These are phyloP conservation scores for Penicillium diatomitis DNA, from an alignment of 495 filamentous ascomycete genomes.

Conservation along the genomic window DNA sequence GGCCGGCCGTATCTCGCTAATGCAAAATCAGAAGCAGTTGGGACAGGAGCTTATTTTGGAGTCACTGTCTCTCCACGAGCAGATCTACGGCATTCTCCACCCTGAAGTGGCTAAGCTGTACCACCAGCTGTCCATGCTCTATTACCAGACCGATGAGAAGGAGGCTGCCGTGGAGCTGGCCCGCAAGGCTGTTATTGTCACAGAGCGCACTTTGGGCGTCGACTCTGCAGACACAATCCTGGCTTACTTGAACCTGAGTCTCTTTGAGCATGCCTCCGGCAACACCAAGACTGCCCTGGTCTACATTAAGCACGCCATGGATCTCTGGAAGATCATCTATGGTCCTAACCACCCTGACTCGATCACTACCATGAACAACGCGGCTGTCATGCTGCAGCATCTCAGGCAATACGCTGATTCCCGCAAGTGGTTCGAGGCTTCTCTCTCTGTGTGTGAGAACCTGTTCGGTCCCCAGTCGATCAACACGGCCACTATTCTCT, in stretches of 20 bases:
- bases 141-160: conserved; percentile 94
- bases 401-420: conserved; percentile 88
- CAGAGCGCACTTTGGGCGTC: conserved; percentile 87
- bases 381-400: conserved; percentile 94
- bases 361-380: conserved; percentile 98
- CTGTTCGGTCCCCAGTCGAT: conserved; percentile 80
- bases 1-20: conserved; percentile 87
- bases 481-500: conserved; percentile 89
- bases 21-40: conserved; percentile 89
- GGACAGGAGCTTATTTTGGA: conserved; percentile 94
- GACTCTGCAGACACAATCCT: conserved; percentile 91
- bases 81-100: conserved; percentile 97
- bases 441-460: conserved; percentile 74
- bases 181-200: conserved; percentile 90
- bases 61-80: conserved; percentile 91
- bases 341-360: conserved; percentile 90
- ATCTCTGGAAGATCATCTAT: conserved; percentile 95
- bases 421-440: conserved; percentile 91
- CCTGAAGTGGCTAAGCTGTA: conserved; percentile 95
- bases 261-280: conserved; percentile 88
- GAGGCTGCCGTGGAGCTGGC: conserved; percentile 89
- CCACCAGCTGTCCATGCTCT: conserved; percentile 87
- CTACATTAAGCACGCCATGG: conserved; percentile 86
- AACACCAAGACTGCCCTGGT: conserved; percentile 75
- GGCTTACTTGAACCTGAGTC: conserved; percentile 86